A percentile compares a stretch with the other conserved stretches of the same genome.
These are phyloP conservation scores for Cordyceps farinosa DNA, from an alignment of 2,329 filamentous ascomycete species.

Conservation along the genomic window DNA sequence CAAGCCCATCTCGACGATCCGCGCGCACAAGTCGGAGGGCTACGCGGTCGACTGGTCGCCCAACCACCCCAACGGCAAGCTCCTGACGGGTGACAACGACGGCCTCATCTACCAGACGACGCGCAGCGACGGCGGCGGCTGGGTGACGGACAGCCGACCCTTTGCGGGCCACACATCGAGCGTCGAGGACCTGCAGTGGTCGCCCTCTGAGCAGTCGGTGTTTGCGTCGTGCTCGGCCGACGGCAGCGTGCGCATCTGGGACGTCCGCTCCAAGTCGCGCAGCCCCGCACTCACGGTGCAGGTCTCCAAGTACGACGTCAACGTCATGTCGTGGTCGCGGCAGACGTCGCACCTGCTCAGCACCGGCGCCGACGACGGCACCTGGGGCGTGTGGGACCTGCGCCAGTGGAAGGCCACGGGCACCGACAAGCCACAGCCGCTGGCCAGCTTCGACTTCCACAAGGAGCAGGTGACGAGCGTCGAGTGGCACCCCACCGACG, in stretches of 20 bases:
- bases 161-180: conserved; percentile 82
- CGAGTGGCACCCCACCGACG: conserved; percentile 96
- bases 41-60: conserved; percentile 98
- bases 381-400: conserved; percentile 95
- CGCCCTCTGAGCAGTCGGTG: conserved; percentile 84
- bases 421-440: conserved; percentile 64
- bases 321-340: conserved; percentile 92
- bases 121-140: conserved; percentile 80
- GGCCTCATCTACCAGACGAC: conserved; percentile 88
- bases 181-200: conserved; percentile 96
- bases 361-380: conserved; percentile 87
- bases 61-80: conserved; percentile 68
- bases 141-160: conserved; percentile 78
- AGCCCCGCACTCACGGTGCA: conserved; percentile 84
- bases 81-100: conserved; percentile 87
- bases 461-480: conserved; percentile 94
- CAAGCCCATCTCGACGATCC: conserved; percentile 81
- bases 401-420: conserved; percentile 75
- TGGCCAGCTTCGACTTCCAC: conserved; percentile 94
- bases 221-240: conserved; percentile 94
- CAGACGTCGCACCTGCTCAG: conserved; percentile 87
- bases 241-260: conserved; percentile 94
- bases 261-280: conserved; percentile 84
- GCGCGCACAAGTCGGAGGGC: conserved; percentile 88
- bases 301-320: conserved; percentile 82